Percentiles rank a stretch among this genome's conserved stretches.
These are phyloP conservation scores for Clavariopsis aquatica DNA, from an alignment of 495 filamentous ascomycete species.

Conservation along the genomic window DNA sequence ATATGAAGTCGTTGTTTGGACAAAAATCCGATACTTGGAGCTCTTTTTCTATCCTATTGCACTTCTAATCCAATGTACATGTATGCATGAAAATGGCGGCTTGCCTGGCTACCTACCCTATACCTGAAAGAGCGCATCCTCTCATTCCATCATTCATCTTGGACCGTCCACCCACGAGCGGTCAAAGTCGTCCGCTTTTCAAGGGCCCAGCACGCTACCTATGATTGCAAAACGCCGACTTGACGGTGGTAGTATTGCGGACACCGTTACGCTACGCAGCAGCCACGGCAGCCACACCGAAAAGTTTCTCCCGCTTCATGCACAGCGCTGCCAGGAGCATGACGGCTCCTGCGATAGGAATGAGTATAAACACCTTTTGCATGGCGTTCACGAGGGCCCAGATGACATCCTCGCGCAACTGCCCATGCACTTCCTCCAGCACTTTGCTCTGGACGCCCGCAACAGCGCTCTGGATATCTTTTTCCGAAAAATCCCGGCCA, in stretches of 20 bases:
- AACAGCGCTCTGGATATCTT: conserved; percentile 9
- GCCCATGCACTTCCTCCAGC: background rate
- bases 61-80: background rate
- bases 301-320: conserved; percentile 16
- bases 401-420: conserved; percentile 8
- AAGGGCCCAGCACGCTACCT: no score
- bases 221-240: background rate
- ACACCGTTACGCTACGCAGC: conserved; percentile 5
- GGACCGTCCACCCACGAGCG: no score
- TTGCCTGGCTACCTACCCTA: no score
- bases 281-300: conserved; percentile 8
- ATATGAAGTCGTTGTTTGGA: background rate
- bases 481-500: conserved; percentile 4
- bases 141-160: no score
- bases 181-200: no score
- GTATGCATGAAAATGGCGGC: background rate
- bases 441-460: conserved; percentile 12
- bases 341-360: conserved; percentile 5
- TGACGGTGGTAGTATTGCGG: background rate
- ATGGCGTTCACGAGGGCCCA: conserved; percentile 2
- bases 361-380: conserved; percentile 1
- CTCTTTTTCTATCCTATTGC: background rate
- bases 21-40: background rate
- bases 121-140: no score
- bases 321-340: background rate